These are phyloP conservation scores for Arthrobotrys musiformis DNA, from an alignment of 2,329 filamentous ascomycete species.

Conservation along the genomic window DNA sequence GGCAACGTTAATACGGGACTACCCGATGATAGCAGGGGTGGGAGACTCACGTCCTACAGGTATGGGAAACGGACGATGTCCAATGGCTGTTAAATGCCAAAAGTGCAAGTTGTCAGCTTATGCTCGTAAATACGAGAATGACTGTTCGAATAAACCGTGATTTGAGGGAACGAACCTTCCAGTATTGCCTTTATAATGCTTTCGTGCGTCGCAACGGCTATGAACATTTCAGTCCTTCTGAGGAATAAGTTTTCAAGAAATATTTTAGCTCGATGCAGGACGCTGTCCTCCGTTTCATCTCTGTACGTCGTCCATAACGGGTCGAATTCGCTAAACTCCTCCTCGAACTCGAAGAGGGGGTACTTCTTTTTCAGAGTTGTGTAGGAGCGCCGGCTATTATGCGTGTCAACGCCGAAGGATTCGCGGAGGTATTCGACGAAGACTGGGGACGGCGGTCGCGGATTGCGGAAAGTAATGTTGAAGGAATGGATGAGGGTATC, in stretches of 20 bases:
- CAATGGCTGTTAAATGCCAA: slow-evolving; percentile 35
- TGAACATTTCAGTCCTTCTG: slow-evolving; percentile 28
- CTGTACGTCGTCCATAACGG: slow-evolving; percentile 45
- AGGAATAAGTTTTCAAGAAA: slow-evolving; percentile 49
- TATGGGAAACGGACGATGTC: slow-evolving; percentile 39
- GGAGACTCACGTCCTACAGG: slow-evolving; percentile 45
- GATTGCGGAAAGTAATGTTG: slow-evolving; percentile 31
- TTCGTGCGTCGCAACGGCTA: slow-evolving; percentile 48
- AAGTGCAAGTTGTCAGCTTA: slow-evolving; percentile 28
- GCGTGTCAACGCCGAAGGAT: slow-evolving; percentile 52
- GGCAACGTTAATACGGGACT: neutral
- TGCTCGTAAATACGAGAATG: neutral
- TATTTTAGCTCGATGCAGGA: slow-evolving; percentile 48
- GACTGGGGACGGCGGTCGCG: slow-evolving; percentile 40
- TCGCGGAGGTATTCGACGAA: slow-evolving; percentile 53
- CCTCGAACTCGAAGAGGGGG: slow-evolving; percentile 47
- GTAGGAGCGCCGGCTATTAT: slow-evolving; percentile 45
- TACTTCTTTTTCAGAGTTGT: slow-evolving; percentile 49
- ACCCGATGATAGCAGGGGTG: neutral
- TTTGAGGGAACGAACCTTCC: slow-evolving; percentile 18
- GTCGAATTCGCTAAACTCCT: slow-evolving; percentile 51
- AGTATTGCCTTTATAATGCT: slow-evolving; percentile 46
- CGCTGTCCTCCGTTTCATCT: slow-evolving; percentile 44
- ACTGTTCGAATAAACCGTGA: neutral
- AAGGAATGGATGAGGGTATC: slow-evolving; percentile 49